These are phyloP conservation scores for Agrocybe pediades DNA, from an alignment of 768 basidiomycete genomes.

Conservation along the genomic window DNA sequence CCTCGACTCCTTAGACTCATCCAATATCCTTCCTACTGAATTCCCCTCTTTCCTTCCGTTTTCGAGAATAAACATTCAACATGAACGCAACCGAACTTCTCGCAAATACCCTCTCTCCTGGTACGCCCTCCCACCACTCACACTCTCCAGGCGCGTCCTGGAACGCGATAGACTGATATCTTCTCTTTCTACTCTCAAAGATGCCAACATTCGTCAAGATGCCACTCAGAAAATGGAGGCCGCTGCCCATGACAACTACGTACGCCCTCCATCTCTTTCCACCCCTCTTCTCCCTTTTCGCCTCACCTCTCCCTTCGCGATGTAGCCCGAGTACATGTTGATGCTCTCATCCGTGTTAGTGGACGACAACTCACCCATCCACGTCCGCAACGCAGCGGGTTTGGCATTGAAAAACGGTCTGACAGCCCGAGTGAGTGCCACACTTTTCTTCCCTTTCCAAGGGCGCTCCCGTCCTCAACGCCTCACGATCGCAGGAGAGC, in stretches of 20 bases:
- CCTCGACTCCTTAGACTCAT: slow-evolving; percentile 12
- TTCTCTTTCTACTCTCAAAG: slow-evolving; percentile 41
- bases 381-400: slow-evolving; percentile 94
- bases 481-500: slow-evolving; percentile 55
- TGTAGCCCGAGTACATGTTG: slow-evolving; percentile 89
- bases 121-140: slow-evolving; percentile 57
- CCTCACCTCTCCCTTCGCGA: slow-evolving; percentile 19
- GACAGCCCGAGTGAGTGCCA: slow-evolving; percentile 76
- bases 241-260: slow-evolving; percentile 88
- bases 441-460: slow-evolving; percentile 17
- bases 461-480: slow-evolving; percentile 19
- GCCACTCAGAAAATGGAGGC: slow-evolving; percentile 89
- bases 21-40: slow-evolving; percentile 9
- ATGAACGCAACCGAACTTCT: slow-evolving; percentile 94
- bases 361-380: slow-evolving; percentile 66
- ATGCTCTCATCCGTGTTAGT: slow-evolving; percentile 86
- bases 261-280: slow-evolving; percentile 42
- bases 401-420: slow-evolving; percentile 96
- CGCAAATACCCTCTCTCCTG: slow-evolving; percentile 88
- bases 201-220: slow-evolving; percentile 87
- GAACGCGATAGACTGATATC: slow-evolving; percentile 21
- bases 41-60: slow-evolving; percentile 1
- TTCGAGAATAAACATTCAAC: slow-evolving; percentile 29
- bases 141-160: slow-evolving; percentile 33
- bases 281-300: slow-evolving; percentile 17